A percentile compares a stretch with the other conserved stretches of the same genome.
Conservation (phyloP, 2,329 filamentous ascomycete species). For the Trichophyton schoenleinii region DNA sequence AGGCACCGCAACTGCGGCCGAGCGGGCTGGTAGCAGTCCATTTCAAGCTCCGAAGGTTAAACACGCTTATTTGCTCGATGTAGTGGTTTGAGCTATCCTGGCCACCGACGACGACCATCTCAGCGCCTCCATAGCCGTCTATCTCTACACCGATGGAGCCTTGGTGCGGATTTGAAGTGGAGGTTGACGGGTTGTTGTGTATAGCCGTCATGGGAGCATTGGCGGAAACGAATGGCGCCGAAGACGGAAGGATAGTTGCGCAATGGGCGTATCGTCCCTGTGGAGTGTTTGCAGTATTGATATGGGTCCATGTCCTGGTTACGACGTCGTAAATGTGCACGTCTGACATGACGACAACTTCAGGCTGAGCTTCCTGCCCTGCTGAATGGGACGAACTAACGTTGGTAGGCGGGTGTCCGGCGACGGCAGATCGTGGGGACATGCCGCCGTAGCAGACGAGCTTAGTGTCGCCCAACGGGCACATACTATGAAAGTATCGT, state of each 20-base stretch:
- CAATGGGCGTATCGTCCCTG: slow-evolving; percentile 96
- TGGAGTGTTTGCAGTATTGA: slow-evolving; percentile 67
- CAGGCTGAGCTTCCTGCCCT: slow-evolving; percentile 55
- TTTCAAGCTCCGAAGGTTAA: slow-evolving; percentile 86
- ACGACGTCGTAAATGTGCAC: slow-evolving; percentile 88
- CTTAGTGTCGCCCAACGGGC: slow-evolving; percentile 83
- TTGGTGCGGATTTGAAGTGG: slow-evolving; percentile 74
- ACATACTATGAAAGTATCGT: slow-evolving; percentile 95
- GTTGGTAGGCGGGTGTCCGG: slow-evolving; percentile 32
- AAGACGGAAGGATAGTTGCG: slow-evolving; percentile 79
- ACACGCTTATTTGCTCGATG: slow-evolving; percentile 96
- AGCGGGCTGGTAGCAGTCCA: slow-evolving; percentile 85
- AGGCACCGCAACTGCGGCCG: slow-evolving; percentile 88
- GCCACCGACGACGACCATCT: slow-evolving; percentile 94
- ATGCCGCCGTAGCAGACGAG: slow-evolving; percentile 97
- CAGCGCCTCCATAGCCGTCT: slow-evolving; percentile 80
- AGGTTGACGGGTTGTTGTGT: slow-evolving; percentile 72
- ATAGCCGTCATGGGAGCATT: slow-evolving; percentile 75
- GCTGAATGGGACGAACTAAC: slow-evolving; percentile 26
- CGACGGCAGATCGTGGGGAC: slow-evolving; percentile 57
- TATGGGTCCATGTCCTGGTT: slow-evolving; percentile 70
- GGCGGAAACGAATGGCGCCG: slow-evolving; percentile 72
- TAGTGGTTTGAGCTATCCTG: slow-evolving; percentile 98
- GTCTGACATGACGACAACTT: slow-evolving; percentile 95
- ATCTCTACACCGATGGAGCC: slow-evolving; percentile 78